Evolutionary conservation across 1,139 yeast genomes (phyloP), one percentile per base, ranked within the genome.

Genomic region (Candida gigantensis): DNA sequence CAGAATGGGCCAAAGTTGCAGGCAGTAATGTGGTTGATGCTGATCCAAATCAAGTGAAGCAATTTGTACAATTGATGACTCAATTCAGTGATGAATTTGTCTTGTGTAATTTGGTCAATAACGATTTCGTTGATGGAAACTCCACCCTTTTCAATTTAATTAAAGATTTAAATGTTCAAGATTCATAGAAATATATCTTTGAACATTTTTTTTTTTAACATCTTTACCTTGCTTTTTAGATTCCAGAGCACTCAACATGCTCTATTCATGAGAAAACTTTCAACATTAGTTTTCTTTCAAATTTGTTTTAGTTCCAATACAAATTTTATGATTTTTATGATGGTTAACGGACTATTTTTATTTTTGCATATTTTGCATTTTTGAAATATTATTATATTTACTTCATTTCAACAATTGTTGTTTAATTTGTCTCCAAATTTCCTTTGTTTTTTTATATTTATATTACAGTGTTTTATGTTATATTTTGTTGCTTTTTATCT

Each of bases 31-130:
- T 64, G 19, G 59, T 77, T 42, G 66, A 65, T 36, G 65, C 67
- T 23, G 58, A 60, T 30, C 64, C 57, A 31, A 50, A 48, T 6
- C 53, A 57, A 28, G 53, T 58, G 27, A 44, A 46, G 3, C 47
- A 46, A 3, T 68, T 67, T 44, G 47, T 57, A 10, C 44, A 56
- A 6, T 70, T 87, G 37, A 62, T 90, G 47, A 52, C 66, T 24
- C 50, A 58, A 2, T 59, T 88, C 37, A 72, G 79, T 41, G 66
- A 77, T 35, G 74, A 77, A 32, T 90, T 79, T 67, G 81, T 81
- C 31, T 74, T 92, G 53, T 84, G 94, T 52, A 90, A 89, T 61
- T 77, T 92, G 55, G 97, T 92, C 42, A 94, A 90, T 65, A 92
- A 92, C 57, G 90, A 90, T 55, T 92, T 83, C 45, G 61, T 74